Conservation (phyloP, 2,329 filamentous ascomycete genomes). For the Juglanconis sp. region DNA sequence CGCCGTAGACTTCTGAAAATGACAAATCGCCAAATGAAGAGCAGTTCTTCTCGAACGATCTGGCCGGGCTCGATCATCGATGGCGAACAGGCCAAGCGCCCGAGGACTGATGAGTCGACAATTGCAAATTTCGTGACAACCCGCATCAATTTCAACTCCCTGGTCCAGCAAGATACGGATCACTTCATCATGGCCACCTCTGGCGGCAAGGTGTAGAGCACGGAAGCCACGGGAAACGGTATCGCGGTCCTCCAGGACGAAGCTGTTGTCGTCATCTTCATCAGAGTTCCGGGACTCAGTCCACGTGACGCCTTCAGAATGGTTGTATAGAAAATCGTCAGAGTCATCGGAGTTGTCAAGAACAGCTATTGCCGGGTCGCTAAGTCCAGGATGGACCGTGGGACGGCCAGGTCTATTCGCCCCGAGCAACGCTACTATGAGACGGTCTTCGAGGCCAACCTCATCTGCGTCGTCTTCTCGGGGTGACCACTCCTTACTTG, state of each 20-base stretch:
- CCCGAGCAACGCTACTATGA: too few species aligned
- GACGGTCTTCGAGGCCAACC: too few species aligned
- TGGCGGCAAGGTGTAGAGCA: conserved; percentile 25
- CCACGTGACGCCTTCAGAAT: too few species aligned
- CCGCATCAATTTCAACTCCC: conserved; percentile 21
- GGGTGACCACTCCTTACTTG: conserved; percentile 4
- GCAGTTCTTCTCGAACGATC: conserved; percentile 19
- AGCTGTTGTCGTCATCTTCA: too few species aligned
- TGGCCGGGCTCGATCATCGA: conserved; percentile 16
- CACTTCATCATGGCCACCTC: conserved; percentile 22
- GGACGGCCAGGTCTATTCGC: too few species aligned
- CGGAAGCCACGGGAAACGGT: conserved; percentile 18
- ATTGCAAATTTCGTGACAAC: conserved; percentile 21
- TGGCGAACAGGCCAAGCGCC: conserved; percentile 20
- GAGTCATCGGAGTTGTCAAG: too few species aligned
- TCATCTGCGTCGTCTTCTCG: conserved; percentile 3
- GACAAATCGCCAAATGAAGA: conserved; percentile 27
- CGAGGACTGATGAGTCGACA: conserved; percentile 19
- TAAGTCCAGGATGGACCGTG: too few species aligned
- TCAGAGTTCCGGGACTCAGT: too few species aligned
- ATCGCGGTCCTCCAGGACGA: conserved; percentile 7
- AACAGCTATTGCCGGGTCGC: too few species aligned
- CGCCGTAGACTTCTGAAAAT: conserved; percentile 21
- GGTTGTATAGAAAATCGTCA: too few species aligned
- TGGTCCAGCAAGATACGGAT: conserved; percentile 22